These are phyloP conservation scores for Eimeria acervulina DNA, from an alignment of 169 alveolate species.

Conservation along the genomic window DNA sequence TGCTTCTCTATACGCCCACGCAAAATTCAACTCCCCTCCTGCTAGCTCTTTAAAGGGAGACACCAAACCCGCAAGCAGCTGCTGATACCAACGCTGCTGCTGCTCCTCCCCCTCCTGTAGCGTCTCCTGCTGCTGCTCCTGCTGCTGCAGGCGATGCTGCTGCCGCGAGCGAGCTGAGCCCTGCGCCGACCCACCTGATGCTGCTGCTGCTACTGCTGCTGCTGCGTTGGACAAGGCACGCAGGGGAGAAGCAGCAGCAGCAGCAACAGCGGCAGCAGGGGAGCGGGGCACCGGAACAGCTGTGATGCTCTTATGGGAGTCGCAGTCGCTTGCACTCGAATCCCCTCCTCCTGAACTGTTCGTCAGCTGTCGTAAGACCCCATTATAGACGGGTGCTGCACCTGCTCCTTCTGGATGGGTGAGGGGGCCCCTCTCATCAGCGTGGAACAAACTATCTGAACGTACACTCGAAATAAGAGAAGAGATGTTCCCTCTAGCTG, in stretches of 20 bases:
- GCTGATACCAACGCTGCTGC: neutral
- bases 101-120: neutral
- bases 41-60: constrained; percentile 68
- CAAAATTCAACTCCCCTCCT: constrained; percentile 35
- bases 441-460: neutral
- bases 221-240: neutral
- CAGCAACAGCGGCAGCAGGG: neutral
- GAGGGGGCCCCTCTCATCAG: neutral
- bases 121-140: neutral
- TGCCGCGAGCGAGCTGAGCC: neutral
- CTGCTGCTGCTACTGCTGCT: neutral
- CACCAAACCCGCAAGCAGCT: neutral
- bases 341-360: constrained; percentile 16
- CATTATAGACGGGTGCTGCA: neutral
- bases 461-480: neutral
- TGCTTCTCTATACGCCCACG: constrained; percentile 45
- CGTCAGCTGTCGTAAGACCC: neutral
- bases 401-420: neutral
- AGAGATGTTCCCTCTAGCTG: too few relatives aligned
- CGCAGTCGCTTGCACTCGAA: neutral
- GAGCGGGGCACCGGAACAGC: neutral
- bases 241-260: neutral
- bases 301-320: neutral
- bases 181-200: neutral
- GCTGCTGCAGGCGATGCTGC: neutral